Conservation (phyloP, 495 filamentous ascomycete species). For the Cudoniella acicularis region DNA sequence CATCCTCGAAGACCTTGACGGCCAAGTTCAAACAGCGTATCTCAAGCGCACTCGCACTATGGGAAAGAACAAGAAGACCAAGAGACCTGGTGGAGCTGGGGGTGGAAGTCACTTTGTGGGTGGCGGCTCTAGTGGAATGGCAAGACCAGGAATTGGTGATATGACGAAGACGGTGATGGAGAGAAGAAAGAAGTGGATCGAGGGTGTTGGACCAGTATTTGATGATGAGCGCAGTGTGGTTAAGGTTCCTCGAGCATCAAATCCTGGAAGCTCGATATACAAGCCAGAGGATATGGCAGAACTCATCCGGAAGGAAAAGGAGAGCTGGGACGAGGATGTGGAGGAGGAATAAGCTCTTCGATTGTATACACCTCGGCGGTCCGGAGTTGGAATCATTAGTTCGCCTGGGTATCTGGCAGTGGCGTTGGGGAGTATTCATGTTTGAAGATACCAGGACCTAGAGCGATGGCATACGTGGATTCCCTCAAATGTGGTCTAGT, state of each 20-base stretch:
- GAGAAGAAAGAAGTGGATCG: constrained; percentile 77
- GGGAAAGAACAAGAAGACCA: constrained; percentile 90
- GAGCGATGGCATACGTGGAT: too few species aligned
- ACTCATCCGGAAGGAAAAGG: constrained; percentile 63
- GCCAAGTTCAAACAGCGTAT: constrained; percentile 91
- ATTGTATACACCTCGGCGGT: too few species aligned
- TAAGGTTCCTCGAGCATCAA: constrained; percentile 40
- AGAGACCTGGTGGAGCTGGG: constrained; percentile 62
- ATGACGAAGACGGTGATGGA: constrained; percentile 88
- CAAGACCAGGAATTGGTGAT: constrained; percentile 85
- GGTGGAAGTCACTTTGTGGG: constrained; percentile 48
- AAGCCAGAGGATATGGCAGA: constrained; percentile 47
- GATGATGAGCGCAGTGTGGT: constrained; percentile 53
- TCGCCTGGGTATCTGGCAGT: neutral
- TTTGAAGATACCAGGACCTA: too few species aligned
- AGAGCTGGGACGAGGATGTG: constrained; percentile 71
- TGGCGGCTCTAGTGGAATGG: constrained; percentile 50
- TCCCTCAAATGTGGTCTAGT: too few species aligned
- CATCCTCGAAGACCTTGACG: constrained; percentile 94
- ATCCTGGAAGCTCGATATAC: constrained; percentile 57
- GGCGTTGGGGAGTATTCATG: too few species aligned
- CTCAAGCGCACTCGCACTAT: constrained; percentile 94
- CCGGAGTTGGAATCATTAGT: neutral
- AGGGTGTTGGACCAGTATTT: constrained; percentile 83
- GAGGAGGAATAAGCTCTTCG: constrained; percentile 45